Percentiles rank a stretch among this genome's conserved stretches.
phyloP scores from a whole-genome alignment of 352 stramenopile species.

The Paralagenidium karlingii region DNA sequence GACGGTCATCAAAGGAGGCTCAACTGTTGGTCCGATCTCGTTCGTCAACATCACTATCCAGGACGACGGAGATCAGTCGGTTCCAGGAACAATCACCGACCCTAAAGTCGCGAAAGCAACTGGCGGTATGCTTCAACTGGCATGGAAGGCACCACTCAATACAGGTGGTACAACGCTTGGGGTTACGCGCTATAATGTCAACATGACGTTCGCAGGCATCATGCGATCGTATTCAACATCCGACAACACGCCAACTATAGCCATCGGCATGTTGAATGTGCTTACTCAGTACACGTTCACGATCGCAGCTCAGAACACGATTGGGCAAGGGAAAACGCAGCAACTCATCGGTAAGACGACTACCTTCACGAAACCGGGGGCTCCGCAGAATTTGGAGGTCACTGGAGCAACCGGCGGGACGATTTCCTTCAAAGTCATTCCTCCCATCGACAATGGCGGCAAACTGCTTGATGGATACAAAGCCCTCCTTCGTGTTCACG shows the following conservation, averaged over 20 bases:
- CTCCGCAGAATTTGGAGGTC: slow-evolving; percentile 8
- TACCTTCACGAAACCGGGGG: slow-evolving; percentile 22
- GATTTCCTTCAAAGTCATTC: slow-evolving; percentile 14
- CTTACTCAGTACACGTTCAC: slow-evolving; percentile 18
- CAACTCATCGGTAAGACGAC: slow-evolving; percentile 14
- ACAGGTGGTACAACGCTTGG: slow-evolving; percentile 17
- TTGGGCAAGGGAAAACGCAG: slow-evolving; percentile 11
- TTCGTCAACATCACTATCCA: slow-evolving; percentile 18
- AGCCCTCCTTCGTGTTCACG: slow-evolving; percentile 8
- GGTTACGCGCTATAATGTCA: slow-evolving; percentile 27
- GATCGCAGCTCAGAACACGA: slow-evolving; percentile 23
- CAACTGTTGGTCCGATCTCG: slow-evolving; percentile 11
- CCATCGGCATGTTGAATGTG: slow-evolving; percentile 11
- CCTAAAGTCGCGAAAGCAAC: slow-evolving; percentile 13
- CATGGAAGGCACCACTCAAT: slow-evolving; percentile 32
- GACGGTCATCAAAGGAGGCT: slow-evolving; percentile 12
- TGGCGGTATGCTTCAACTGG: slow-evolving; percentile 25
- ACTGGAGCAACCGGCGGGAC: slow-evolving; percentile 26
- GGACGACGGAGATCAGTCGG: slow-evolving; percentile 36
- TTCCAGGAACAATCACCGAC: slow-evolving; percentile 14
- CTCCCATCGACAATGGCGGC: slow-evolving; percentile 26
- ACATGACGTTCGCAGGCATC: slow-evolving; percentile 6
- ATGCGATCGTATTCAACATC: slow-evolving; percentile 7
- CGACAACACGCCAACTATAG: slow-evolving; percentile 19
- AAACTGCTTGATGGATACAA: slow-evolving; percentile 19